These are phyloP conservation scores for Dryadomyces quercus-mongolicae DNA, from an alignment of 2,329 filamentous ascomycete species.

Conservation along the genomic window DNA sequence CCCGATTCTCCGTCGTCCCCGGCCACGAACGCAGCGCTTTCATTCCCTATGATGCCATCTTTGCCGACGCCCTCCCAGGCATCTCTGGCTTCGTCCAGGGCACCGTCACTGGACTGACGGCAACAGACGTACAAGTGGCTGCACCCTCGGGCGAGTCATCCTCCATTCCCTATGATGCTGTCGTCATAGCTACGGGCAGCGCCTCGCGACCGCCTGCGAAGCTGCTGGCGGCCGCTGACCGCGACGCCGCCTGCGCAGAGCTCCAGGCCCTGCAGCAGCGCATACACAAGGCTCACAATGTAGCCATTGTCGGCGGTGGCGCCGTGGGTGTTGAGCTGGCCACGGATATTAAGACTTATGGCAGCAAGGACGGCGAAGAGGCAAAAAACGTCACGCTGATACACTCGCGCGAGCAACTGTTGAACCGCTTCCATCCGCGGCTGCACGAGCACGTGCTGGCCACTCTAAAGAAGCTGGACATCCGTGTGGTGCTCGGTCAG, in stretches of 20 bases:
- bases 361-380: conserved; percentile 28
- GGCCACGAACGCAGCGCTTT: conserved; percentile 47
- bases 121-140: conserved; percentile 13
- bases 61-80: conserved; percentile 22
- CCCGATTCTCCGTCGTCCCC: conserved; percentile 43
- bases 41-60: conserved; percentile 40
- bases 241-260: conserved; percentile 27
- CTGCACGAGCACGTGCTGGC: conserved; percentile 20
- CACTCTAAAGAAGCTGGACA: conserved; percentile 31
- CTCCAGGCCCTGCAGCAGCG: conserved; percentile 31
- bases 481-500: conserved; percentile 40
- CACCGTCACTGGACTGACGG: background rate
- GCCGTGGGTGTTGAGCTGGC: conserved; percentile 51
- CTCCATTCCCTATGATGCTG: conserved; percentile 37
- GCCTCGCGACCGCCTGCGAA: conserved; percentile 33
- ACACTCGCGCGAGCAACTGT: conserved; percentile 38
- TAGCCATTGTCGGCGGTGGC: conserved; percentile 45
- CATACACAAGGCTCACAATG: conserved; percentile 27
- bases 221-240: conserved; percentile 30
- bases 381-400: conserved; percentile 44
- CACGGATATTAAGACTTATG: conserved; percentile 37
- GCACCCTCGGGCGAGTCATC: conserved; percentile 8
- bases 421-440: conserved; percentile 27
- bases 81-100: conserved; percentile 28
- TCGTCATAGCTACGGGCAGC: conserved; percentile 46